Evolutionary conservation across 805 yeast genomes (phyloP).

Genomic region (Cyberlindnera suaveolens): DNA sequence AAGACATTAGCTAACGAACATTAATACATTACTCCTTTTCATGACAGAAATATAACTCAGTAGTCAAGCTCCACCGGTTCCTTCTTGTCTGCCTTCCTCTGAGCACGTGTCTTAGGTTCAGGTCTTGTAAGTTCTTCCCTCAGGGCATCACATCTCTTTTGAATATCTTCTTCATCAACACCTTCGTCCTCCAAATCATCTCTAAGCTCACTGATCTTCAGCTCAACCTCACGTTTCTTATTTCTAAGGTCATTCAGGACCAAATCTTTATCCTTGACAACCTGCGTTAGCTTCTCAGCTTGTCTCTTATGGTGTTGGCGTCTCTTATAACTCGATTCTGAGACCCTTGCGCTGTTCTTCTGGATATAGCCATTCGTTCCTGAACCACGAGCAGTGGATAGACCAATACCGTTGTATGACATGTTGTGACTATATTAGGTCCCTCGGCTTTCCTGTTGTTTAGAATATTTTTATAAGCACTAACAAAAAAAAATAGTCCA

Average conservation of each 20-base stretch:
- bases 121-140: constrained; percentile 19
- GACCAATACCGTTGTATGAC: constrained; percentile 56
- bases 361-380: constrained; percentile 61
- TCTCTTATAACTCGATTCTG: constrained; percentile 30
- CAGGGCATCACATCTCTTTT: constrained; percentile 24
- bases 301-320: constrained; percentile 25
- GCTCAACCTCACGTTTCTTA: constrained; percentile 19
- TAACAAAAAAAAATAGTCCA: too few species aligned
- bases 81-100: not conserved
- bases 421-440: constrained; percentile 20
- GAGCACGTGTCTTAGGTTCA: not conserved
- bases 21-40: not conserved
- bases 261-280: constrained; percentile 15
- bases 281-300: constrained; percentile 5
- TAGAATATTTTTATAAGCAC: too few species aligned
- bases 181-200: constrained; percentile 45
- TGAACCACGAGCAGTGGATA: constrained; percentile 51
- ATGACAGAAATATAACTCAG: not conserved
- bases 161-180: constrained; percentile 33
- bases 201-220: constrained; percentile 43
- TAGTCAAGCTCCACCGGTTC: not conserved
- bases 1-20: not conserved
- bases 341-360: constrained; percentile 30
- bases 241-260: constrained; percentile 19
- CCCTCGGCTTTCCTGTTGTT: not conserved